These are phyloP conservation scores for Spinacia oleracea DNA, from an alignment of 179 eudicot genomes.

Conservation along the genomic window DNA sequence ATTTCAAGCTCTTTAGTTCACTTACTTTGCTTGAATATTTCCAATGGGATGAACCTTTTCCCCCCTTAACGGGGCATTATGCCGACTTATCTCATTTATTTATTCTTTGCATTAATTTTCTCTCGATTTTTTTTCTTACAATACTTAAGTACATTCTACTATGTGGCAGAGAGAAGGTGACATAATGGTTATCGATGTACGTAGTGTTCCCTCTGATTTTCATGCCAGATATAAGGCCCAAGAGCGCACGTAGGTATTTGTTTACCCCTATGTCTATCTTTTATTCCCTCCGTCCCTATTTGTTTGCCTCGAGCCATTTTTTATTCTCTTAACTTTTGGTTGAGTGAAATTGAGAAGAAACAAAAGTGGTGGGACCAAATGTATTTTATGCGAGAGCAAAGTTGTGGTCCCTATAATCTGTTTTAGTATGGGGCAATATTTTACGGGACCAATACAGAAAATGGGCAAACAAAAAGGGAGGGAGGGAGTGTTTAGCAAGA, in stretches of 20 bases:
- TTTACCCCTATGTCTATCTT: conserved; percentile 7
- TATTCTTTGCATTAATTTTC: background rate
- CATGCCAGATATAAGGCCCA: conserved; percentile 92
- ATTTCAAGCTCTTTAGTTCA: background rate
- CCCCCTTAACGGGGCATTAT: background rate
- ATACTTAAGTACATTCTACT: conserved; percentile 1
- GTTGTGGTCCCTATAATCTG: too few species aligned
- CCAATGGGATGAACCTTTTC: background rate
- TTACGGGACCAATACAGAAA: too few species aligned
- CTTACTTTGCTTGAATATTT: background rate
- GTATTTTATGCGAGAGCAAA: too few species aligned
- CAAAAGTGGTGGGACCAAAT: too few species aligned
- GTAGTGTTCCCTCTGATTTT: conserved; percentile 73
- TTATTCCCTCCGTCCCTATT: too few species aligned
- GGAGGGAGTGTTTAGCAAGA: too few species aligned
- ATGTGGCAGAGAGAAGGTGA: conserved; percentile 77
- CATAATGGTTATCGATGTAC: conserved; percentile 67
- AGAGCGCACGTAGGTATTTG: conserved; percentile 96
- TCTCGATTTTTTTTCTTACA: background rate
- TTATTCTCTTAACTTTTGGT: too few species aligned
- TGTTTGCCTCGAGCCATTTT: too few species aligned
- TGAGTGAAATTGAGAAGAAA: too few species aligned
- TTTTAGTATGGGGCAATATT: too few species aligned
- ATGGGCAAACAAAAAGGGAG: too few species aligned
- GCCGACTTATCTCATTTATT: background rate